A percentile compares a stretch with the other conserved stretches of the same genome.
phyloP scores from a whole-genome alignment of 1,284 basidiomycete genomes.

The Rhodotorula mucilaginosa region DNA sequence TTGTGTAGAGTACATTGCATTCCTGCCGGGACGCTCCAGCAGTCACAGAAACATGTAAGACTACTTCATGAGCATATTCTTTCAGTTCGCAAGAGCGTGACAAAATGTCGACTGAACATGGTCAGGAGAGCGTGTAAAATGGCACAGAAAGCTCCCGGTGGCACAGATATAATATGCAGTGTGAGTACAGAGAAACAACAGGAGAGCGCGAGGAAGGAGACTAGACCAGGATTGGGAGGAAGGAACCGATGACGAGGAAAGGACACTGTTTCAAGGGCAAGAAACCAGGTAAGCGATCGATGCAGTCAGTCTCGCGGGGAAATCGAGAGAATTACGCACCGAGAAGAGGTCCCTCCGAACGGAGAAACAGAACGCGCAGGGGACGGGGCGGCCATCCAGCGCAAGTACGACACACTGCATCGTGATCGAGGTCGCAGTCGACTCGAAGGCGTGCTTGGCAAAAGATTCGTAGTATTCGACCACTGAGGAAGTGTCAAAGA shows the following conservation, averaged over 20 bases:
- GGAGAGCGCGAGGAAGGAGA: neutral
- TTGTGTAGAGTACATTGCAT: neutral
- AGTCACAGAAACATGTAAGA: neutral
- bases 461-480: slow-evolving; percentile 96
- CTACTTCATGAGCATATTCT: neutral
- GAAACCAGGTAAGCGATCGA: neutral
- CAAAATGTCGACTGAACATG: no score
- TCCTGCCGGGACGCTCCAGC: neutral
- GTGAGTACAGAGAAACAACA: neutral
- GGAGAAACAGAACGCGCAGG: slow-evolving; percentile 87
- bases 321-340: neutral
- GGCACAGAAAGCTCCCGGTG: no score
- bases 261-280: slow-evolving; percentile 27
- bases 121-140: no score
- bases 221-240: slow-evolving; percentile 38
- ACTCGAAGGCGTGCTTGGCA: slow-evolving; percentile 89
- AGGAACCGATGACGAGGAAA: slow-evolving; percentile 40
- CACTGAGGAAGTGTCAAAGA: slow-evolving; percentile 51
- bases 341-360: slow-evolving; percentile 81
- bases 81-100: no score
- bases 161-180: no score
- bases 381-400: slow-evolving; percentile 74
- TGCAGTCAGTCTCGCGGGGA: no score
- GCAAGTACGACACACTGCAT: slow-evolving; percentile 83
- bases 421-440: slow-evolving; percentile 83